A percentile compares a stretch with the other conserved stretches of the same genome.
These are phyloP conservation scores for Diplodia scrobiculata DNA, from an alignment of 2,329 filamentous ascomycete genomes.

Conservation along the genomic window DNA sequence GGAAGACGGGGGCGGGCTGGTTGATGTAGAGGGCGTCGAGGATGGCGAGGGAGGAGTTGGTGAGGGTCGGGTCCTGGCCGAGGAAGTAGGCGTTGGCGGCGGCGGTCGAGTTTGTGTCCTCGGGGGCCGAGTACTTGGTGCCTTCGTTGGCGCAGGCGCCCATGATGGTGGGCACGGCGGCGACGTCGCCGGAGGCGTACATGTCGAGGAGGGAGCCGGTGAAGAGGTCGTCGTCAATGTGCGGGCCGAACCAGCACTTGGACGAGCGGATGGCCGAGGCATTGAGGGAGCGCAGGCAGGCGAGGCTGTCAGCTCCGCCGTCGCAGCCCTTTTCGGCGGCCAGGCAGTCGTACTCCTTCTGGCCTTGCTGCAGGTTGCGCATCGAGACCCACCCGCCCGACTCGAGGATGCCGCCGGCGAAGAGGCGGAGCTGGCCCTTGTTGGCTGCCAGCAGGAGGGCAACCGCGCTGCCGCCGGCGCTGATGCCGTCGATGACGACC, in stretches of 20 bases:
- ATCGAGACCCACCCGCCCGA: constrained; percentile 57
- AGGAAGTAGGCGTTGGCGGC: constrained; percentile 60
- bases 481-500: constrained; percentile 53
- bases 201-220: constrained; percentile 53
- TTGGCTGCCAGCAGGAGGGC: constrained; percentile 53
- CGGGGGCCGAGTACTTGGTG: constrained; percentile 59
- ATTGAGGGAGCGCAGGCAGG: constrained; percentile 54
- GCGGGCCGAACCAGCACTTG: constrained; percentile 57
- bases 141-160: constrained; percentile 65
- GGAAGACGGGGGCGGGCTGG: constrained; percentile 52
- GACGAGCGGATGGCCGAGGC: constrained; percentile 49
- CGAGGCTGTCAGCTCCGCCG: constrained; percentile 45
- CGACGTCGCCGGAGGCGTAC: constrained; percentile 53
- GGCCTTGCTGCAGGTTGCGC: constrained; percentile 52
- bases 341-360: constrained; percentile 57
- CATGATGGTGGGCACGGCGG: constrained; percentile 58
- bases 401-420: constrained; percentile 56
- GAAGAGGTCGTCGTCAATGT: constrained; percentile 56
- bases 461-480: constrained; percentile 60
- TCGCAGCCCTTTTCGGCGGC: constrained; percentile 54
- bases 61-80: constrained; percentile 61
- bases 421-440: constrained; percentile 52
- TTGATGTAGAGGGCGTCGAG: constrained; percentile 60
- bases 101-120: constrained; percentile 49
- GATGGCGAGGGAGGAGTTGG: constrained; percentile 51